Evolutionary conservation across 192 early-diverging fungal genomes (phyloP).

Genomic region (Linnemannia hyalina): DNA sequence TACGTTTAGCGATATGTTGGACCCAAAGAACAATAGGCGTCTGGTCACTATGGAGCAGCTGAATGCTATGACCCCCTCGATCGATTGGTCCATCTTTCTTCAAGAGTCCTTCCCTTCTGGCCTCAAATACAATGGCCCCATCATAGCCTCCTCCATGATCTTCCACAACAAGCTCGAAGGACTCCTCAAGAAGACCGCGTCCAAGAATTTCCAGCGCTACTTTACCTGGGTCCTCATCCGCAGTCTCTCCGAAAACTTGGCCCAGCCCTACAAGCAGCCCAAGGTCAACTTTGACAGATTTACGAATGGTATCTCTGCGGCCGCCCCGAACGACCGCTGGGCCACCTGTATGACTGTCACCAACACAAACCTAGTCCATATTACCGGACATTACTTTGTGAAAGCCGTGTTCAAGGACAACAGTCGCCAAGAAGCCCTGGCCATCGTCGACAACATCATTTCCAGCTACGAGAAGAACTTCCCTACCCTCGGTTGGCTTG

Average conservation of each 20-base stretch:
- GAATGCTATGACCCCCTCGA: neutral
- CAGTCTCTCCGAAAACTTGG: constrained; percentile 33
- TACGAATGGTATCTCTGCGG: neutral
- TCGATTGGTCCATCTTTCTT: constrained; percentile 51
- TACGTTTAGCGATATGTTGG: neutral
- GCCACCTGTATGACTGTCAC: constrained; percentile 31
- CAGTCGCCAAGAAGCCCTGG: neutral
- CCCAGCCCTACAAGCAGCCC: constrained; percentile 18
- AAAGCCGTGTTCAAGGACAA: constrained; percentile 16
- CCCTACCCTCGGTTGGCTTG: constrained; percentile 64
- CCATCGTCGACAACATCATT: constrained; percentile 56
- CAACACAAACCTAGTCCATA: constrained; percentile 28
- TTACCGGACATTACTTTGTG: constrained; percentile 51
- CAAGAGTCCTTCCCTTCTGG: constrained; percentile 6
- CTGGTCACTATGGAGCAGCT: constrained; percentile 28
- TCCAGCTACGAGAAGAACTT: constrained; percentile 50
- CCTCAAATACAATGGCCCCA: constrained; percentile 1
- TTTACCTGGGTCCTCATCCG: constrained; percentile 61
- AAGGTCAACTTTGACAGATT: no score
- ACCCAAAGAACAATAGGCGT: neutral
- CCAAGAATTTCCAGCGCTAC: constrained; percentile 58
- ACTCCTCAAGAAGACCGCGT: constrained; percentile 26
- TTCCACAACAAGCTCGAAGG: constrained; percentile 43
- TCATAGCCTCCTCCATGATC: constrained; percentile 36
- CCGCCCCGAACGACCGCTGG: constrained; percentile 45